These are phyloP conservation scores for Piloderma croceum DNA, from an alignment of 768 basidiomycete species.

Conservation along the genomic window DNA sequence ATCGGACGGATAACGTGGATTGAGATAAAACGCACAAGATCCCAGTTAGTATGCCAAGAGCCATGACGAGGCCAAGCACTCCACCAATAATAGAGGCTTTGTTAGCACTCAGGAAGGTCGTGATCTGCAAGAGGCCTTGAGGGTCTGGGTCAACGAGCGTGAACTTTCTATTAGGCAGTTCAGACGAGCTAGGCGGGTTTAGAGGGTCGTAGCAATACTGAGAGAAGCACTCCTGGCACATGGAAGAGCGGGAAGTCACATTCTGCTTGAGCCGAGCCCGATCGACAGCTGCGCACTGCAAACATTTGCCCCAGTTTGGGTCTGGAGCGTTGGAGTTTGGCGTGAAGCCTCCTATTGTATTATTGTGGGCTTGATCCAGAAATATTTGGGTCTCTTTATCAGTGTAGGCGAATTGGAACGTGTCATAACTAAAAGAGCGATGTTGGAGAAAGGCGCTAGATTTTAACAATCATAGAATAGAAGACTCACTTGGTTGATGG, in stretches of 20 bases:
- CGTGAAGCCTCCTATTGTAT: slow-evolving; percentile 53
- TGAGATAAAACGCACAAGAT: slow-evolving; percentile 27
- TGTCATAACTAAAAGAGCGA: slow-evolving; percentile 37
- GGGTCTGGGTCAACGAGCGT: slow-evolving; percentile 53
- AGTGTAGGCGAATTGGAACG: slow-evolving; percentile 59
- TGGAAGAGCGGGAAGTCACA: slow-evolving; percentile 31
- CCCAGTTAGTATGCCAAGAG: slow-evolving; percentile 33
- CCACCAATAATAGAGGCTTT: slow-evolving; percentile 48
- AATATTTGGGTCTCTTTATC: slow-evolving; percentile 48
- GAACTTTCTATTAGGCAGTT: slow-evolving; percentile 41
- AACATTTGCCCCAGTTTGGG: slow-evolving; percentile 52
- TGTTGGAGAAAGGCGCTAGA: slow-evolving; percentile 5
- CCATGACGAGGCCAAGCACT: slow-evolving; percentile 33
- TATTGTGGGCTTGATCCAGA: slow-evolving; percentile 54
- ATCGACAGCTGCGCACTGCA: slow-evolving; percentile 61
- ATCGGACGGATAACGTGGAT: too few relatives aligned
- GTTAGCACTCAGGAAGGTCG: slow-evolving; percentile 37
- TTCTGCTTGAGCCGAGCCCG: slow-evolving; percentile 40
- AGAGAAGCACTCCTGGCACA: slow-evolving; percentile 42
- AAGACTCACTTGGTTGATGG: slow-evolving; percentile 58
- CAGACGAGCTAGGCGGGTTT: slow-evolving; percentile 36
- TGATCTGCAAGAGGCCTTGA: slow-evolving; percentile 38
- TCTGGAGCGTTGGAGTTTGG: slow-evolving; percentile 56
- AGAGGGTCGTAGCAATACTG: slow-evolving; percentile 52
- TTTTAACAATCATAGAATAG: not conserved